Evolutionary conservation across 169 alveolate species (phyloP).

Genomic region (Plasmodium cynomolgi): DNA sequence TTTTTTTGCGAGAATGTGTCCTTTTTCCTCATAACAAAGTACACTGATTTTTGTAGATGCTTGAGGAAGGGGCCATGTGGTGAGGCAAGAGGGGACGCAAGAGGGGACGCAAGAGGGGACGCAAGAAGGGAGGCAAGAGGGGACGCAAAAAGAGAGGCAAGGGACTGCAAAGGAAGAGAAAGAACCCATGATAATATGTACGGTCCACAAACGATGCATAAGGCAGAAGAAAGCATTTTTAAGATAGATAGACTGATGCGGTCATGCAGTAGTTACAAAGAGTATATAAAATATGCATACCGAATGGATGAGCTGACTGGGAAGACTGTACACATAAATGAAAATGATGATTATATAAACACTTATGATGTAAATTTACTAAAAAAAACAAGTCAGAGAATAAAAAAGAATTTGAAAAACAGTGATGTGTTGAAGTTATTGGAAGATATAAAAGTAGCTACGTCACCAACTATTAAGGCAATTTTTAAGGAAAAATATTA

Average conservation of each 20-base stretch:
- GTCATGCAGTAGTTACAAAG: slow-evolving; percentile 40
- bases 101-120: background rate
- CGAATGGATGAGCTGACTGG: slow-evolving; percentile 71
- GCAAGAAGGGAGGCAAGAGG: background rate
- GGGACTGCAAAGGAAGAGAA: background rate
- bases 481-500: slow-evolving; percentile 71
- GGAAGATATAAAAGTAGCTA: slow-evolving; percentile 72
- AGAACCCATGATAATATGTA: background rate
- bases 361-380: slow-evolving; percentile 63
- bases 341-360: slow-evolving; percentile 66
- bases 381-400: slow-evolving; percentile 60
- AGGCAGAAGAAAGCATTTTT: slow-evolving; percentile 36
- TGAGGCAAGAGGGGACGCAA: background rate
- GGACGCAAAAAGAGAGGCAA: no score
- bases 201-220: background rate
- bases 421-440: slow-evolving; percentile 28
- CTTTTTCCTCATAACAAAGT: slow-evolving; percentile 39
- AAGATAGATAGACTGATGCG: slow-evolving; percentile 36
- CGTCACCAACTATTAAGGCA: slow-evolving; percentile 49
- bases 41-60: slow-evolving; percentile 22
- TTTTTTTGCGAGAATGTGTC: slow-evolving; percentile 40
- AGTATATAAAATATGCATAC: slow-evolving; percentile 56
- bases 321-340: slow-evolving; percentile 50
- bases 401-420: slow-evolving; percentile 22
- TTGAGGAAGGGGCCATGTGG: background rate